Base-by-base conservation (phyloP, 495 filamentous ascomycete genomes). In the Pseudevernia furfuracea region DNA sequence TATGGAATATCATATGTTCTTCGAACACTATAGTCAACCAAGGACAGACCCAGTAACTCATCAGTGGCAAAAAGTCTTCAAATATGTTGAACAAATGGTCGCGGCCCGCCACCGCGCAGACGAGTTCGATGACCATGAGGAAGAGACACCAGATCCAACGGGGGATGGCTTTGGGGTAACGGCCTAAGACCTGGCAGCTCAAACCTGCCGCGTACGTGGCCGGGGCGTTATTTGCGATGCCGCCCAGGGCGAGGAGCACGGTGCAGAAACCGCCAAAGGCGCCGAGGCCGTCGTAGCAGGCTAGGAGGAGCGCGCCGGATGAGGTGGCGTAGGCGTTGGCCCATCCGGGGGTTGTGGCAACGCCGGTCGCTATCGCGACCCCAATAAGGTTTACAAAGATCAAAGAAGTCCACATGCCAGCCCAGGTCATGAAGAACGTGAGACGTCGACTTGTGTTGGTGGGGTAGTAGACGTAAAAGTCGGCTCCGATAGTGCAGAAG, bases 141-240 rank as follows among this genome's bases (percentile, higher is more conserved):
- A 82, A 44, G 21, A 76, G 75, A 36, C 79, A 80, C 73, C 75
- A 84, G 48, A 84, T 65, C 59, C 75, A 76, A 5, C 82, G 79
- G 2, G 82, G 81, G 1, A 84, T 69, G 1, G 66, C 65, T 21
- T 76, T 73, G 14, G 74, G 67, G 41, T 77, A 74, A 7, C 75
- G 74, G 15, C 81, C 81, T 10, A 83, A 71, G 37, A 79, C 76
- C 60, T 84, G 82, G 68, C 80, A 82, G 23, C 38, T 62, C 30
- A 87, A 74, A 1, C 80, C 81, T 5, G 79, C 78, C 4, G 85
- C 84, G 72, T 91, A 90, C 1, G 83, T 81, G 0, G 85, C 83
- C 0, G 87, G 81, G 12, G 89, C 82, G 61, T 86, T 84, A 71
- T 88, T 90, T 1, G 87, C 82, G 23, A 90, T 81, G 49, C 88